These are phyloP conservation scores for Neopestalotiopsis clavispora DNA, from an alignment of 2,329 filamentous ascomycete species.

Conservation along the genomic window DNA sequence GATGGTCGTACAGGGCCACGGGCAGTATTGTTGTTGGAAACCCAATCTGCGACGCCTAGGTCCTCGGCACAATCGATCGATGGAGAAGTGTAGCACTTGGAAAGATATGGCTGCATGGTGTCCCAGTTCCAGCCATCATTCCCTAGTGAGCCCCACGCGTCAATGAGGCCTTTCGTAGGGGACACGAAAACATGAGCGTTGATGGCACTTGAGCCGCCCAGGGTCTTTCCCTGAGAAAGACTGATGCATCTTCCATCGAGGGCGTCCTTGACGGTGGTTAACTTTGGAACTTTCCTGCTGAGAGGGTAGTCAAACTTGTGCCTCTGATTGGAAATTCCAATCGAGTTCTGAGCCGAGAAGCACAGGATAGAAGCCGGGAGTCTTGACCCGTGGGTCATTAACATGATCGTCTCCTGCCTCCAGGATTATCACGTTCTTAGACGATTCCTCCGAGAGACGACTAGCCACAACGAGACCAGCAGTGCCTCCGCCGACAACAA, in stretches of 20 bases:
- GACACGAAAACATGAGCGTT: background rate
- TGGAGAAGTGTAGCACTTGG: background rate
- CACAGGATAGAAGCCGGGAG: background rate
- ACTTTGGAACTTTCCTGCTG: no score
- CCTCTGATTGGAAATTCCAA: background rate
- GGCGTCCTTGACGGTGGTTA: background rate
- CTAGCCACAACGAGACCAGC: constrained; percentile 20
- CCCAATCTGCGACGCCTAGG: background rate
- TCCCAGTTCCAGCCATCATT: background rate
- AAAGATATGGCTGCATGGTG: background rate
- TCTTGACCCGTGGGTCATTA: background rate
- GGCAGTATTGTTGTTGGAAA: background rate
- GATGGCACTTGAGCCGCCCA: background rate
- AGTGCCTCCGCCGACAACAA: constrained; percentile 20
- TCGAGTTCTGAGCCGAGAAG: background rate
- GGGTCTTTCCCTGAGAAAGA: background rate
- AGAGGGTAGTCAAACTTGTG: background rate
- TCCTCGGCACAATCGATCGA: background rate
- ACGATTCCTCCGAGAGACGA: constrained; percentile 18
- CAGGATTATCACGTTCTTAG: background rate
- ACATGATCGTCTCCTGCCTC: background rate
- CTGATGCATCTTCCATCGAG: background rate
- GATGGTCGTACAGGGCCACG: background rate
- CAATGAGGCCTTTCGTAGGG: background rate
- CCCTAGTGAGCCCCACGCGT: background rate